Percentiles rank a stretch among this genome's conserved stretches.
These are phyloP conservation scores for Hyaloperonospora brassicae DNA, from an alignment of 352 stramenopile species.

Conservation along the genomic window DNA sequence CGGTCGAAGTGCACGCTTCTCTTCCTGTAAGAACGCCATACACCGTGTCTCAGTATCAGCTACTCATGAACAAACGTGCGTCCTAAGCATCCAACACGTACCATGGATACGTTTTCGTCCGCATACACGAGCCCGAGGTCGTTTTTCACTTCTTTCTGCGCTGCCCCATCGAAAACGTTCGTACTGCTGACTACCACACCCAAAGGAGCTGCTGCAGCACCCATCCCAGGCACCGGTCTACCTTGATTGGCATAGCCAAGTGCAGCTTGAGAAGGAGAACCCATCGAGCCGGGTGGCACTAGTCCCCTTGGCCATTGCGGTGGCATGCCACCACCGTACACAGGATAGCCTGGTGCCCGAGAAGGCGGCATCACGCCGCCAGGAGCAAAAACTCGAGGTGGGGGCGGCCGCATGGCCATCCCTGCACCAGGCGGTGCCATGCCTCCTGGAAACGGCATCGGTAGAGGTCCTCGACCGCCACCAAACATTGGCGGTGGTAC, in stretches of 20 bases:
- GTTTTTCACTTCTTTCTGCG: conserved; percentile 26
- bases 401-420: conserved; percentile 46
- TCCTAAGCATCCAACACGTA: conserved; percentile 15
- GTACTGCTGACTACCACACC: conserved; percentile 18
- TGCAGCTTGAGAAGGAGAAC: conserved; percentile 11
- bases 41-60: conserved; percentile 1
- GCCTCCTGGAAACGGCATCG: conserved; percentile 35
- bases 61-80: background rate
- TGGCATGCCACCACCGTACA: conserved; percentile 23
- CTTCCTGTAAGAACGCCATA: conserved; percentile 35
- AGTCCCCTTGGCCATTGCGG: conserved; percentile 20
- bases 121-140: conserved; percentile 45
- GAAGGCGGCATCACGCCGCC: conserved; percentile 32
- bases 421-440: conserved; percentile 28
- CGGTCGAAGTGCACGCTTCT: conserved; percentile 67
- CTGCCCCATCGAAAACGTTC: conserved; percentile 26
- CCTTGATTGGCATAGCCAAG: conserved; percentile 27
- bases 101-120: conserved; percentile 54
- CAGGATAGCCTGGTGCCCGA: conserved; percentile 21
- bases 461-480: conserved; percentile 30
- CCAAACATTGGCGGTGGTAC: conserved; percentile 45
- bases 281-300: conserved; percentile 15
- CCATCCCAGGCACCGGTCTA: conserved; percentile 2
- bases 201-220: conserved; percentile 1
- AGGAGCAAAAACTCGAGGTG: conserved; percentile 4